phyloP scores from a whole-genome alignment of 768 basidiomycete species.

The Auriscalpium microsporum region DNA sequence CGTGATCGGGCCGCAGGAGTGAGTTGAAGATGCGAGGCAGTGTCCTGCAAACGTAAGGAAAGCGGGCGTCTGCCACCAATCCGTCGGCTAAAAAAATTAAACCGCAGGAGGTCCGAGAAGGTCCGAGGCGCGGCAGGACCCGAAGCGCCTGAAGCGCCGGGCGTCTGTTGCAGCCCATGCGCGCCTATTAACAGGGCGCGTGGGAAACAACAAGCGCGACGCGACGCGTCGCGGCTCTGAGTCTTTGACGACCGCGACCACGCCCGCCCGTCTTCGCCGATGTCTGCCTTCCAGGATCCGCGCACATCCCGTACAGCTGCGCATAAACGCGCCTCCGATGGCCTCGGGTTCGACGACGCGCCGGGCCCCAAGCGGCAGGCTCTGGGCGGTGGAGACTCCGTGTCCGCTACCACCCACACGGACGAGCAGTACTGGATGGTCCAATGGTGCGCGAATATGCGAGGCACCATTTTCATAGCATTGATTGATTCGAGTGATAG shows the following conservation, averaged over 20 bases:
- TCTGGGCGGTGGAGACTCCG: constrained; percentile 4
- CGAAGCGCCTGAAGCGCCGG: no score
- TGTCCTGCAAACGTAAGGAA: no score
- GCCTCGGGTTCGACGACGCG: constrained; percentile 8
- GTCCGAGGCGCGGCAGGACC: no score
- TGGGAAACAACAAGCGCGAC: neutral
- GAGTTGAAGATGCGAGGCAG: no score
- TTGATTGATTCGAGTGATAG: constrained; percentile 24
- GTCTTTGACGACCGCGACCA: neutral
- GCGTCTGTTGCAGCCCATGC: no score
- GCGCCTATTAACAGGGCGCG: neutral
- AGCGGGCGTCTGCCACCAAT: no score
- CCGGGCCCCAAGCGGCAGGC: constrained; percentile 17
- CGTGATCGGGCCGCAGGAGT: no score
- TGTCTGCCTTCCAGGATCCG: constrained; percentile 11
- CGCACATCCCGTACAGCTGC: neutral
- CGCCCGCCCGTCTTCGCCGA: neutral
- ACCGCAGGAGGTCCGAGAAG: no score
- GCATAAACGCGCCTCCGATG: constrained; percentile 18
- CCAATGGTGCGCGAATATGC: constrained; percentile 46
- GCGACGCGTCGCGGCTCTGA: constrained; percentile 10
- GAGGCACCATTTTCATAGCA: neutral
- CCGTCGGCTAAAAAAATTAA: no score
- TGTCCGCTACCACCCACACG: constrained; percentile 3
- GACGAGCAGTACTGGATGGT: constrained; percentile 62